Conservation (phyloP, 1,284 basidiomycete species). For the Acaromyces ingoldii region DNA sequence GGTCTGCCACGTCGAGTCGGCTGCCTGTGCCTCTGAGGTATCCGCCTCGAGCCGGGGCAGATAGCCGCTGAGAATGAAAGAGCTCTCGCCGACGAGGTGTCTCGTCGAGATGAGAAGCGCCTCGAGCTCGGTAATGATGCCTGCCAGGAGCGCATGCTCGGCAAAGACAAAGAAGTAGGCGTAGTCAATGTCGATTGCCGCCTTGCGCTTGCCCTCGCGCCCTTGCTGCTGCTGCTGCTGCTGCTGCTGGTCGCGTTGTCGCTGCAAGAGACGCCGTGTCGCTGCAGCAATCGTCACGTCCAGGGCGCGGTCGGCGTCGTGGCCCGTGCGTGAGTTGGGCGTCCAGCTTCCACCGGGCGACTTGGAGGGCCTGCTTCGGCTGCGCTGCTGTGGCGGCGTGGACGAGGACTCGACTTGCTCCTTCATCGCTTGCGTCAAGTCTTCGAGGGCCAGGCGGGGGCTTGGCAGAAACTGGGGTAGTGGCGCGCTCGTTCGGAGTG, state of each 20-base stretch:
- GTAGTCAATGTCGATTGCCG: slow-evolving; percentile 34
- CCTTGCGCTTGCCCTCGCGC: not conserved
- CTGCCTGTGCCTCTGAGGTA: no score
- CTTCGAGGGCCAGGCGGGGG: slow-evolving; percentile 49
- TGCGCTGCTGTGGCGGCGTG: not conserved
- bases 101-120: slow-evolving; percentile 29
- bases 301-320: not conserved
- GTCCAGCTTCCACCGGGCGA: not conserved
- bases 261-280: not conserved
- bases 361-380: not conserved
- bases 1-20: no score
- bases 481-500: slow-evolving; percentile 53
- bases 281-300: not conserved
- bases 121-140: slow-evolving; percentile 32
- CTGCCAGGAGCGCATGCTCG: slow-evolving; percentile 37
- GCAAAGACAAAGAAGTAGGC: slow-evolving; percentile 40
- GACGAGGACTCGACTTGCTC: slow-evolving; percentile 11
- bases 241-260: not conserved
- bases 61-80: slow-evolving; percentile 23
- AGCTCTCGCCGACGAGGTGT: slow-evolving; percentile 36
- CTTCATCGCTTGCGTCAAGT: slow-evolving; percentile 30
- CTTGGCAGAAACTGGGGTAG: slow-evolving; percentile 56
- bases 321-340: not conserved
- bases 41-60: no score
- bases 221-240: not conserved